Evolutionary conservation across 176 grass and related monocot genomes (phyloP), one percentile per base, ranked within the genome.

Genomic region (Thinopyrum elongatum): DNA sequence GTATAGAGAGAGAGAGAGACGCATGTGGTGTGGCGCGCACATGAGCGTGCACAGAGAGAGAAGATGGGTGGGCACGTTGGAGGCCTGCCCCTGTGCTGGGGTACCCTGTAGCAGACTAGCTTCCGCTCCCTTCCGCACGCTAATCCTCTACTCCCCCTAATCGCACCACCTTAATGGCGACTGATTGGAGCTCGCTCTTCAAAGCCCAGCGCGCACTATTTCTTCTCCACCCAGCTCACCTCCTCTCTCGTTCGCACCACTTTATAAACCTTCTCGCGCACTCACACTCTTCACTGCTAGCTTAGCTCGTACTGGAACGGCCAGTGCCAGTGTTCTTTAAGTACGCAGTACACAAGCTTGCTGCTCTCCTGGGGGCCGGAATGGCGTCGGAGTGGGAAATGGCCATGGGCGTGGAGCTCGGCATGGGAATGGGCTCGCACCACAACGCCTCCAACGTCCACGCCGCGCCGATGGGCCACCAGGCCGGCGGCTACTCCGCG

Each of bases 381-480:
- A 99, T 99, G 94, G 92, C 92, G 42, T 84, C 89, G 53, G 83
- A 97, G 70, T 96, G 94, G 94, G 92, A 94, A 89, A 87, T 94
- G 84, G 86, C 84, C 83, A 93, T 93, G 89, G 84, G 87, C 31
- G 86, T 86, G 68, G 89, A 93, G 60, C 84, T 89, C 51, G 90
- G 88, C 47, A 96, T 94, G 91, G 96, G 88, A 38, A 84, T 90
- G 93, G 82, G 78, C 80, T 61, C 86, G 57, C 90, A 90, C 86
- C 75, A 88, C 90, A 74, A 87, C 38, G 80, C 76, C 27, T 86
- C 86, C 21, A 64, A 81, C 68, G 46, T 88, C 69, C 69, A 72
- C 74, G 26, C 83, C 75, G 58, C 83, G 69, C 83, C 87, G 6
- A 85, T 85, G 86, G 29, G 58, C 26, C 68, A 84, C 74, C 75